These are phyloP conservation scores for Cudoniella acicularis DNA, from an alignment of 495 filamentous ascomycete species.

Conservation along the genomic window DNA sequence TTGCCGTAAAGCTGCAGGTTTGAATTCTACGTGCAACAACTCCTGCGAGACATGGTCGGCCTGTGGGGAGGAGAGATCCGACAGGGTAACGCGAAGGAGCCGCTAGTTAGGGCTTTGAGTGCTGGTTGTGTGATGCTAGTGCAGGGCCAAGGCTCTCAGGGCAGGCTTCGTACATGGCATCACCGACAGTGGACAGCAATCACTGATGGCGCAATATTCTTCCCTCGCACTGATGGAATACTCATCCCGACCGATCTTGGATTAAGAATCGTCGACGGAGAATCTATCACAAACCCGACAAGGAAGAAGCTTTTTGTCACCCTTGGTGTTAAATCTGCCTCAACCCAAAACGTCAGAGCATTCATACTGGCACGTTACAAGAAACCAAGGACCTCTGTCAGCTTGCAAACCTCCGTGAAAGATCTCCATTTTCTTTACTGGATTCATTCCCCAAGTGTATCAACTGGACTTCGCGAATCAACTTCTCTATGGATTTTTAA, in stretches of 20 bases:
- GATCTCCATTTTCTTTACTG: constrained; percentile 12
- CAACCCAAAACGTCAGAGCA: not conserved
- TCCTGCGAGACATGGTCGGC: no score
- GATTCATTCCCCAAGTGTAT: not conserved
- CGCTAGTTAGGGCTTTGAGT: no score
- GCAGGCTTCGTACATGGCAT: no score
- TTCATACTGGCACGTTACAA: constrained; percentile 1
- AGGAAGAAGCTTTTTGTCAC: constrained; percentile 1
- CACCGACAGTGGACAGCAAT: not conserved
- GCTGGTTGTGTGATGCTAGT: no score
- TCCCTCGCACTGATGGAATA: not conserved
- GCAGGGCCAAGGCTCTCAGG: no score
- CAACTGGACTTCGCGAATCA: not conserved
- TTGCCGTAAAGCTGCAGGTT: no score
- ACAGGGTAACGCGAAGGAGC: no score
- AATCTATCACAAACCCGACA: not conserved
- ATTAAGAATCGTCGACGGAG: not conserved
- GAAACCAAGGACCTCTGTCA: not conserved
- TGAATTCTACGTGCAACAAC: no score
- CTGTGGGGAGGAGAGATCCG: no score
- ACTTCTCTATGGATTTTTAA: constrained; percentile 4
- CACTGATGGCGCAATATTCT: not conserved
- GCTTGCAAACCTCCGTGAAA: constrained; percentile 2
- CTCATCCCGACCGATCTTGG: constrained; percentile 6
- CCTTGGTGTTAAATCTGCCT: not conserved